These are phyloP conservation scores for Botrytis tulipae DNA, from an alignment of 2,329 filamentous ascomycete genomes.

Conservation along the genomic window DNA sequence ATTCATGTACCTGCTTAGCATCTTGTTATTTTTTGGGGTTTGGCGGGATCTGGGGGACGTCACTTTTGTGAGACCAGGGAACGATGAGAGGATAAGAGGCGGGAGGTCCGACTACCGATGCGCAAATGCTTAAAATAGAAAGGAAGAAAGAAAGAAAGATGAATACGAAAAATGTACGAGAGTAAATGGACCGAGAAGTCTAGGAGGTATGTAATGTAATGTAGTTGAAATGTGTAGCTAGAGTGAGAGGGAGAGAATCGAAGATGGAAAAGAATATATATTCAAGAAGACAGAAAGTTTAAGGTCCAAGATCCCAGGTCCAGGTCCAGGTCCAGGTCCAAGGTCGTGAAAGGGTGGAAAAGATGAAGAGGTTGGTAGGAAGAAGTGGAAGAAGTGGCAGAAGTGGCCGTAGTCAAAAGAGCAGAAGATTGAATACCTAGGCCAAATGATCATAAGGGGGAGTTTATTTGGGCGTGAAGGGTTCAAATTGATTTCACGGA, in stretches of 20 bases:
- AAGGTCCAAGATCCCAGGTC: not conserved
- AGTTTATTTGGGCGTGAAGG: not conserved
- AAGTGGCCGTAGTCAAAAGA: too few relatives aligned
- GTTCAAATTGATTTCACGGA: not conserved
- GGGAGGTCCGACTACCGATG: conserved; percentile 12
- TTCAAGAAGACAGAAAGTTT: not conserved
- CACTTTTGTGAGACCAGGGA: conserved; percentile 10
- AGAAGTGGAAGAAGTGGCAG: not conserved
- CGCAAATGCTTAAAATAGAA: not conserved
- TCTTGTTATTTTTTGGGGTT: not conserved
- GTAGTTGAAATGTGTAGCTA: not conserved
- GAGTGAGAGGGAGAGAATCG: not conserved
- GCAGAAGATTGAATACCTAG: too few relatives aligned
- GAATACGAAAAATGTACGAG: not conserved
- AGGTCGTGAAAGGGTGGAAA: not conserved
- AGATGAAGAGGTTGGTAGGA: not conserved
- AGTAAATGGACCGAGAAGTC: not conserved
- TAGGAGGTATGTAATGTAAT: not conserved
- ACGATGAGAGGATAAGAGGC: not conserved
- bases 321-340: not conserved
- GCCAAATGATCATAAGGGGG: not conserved
- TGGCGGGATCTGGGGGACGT: conserved; percentile 11
- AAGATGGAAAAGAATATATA: not conserved
- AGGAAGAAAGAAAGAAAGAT: not conserved
- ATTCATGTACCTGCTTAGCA: not conserved